phyloP scores from a whole-genome alignment of 2,329 filamentous ascomycete species.

The Pyrenophora seminiperda region DNA sequence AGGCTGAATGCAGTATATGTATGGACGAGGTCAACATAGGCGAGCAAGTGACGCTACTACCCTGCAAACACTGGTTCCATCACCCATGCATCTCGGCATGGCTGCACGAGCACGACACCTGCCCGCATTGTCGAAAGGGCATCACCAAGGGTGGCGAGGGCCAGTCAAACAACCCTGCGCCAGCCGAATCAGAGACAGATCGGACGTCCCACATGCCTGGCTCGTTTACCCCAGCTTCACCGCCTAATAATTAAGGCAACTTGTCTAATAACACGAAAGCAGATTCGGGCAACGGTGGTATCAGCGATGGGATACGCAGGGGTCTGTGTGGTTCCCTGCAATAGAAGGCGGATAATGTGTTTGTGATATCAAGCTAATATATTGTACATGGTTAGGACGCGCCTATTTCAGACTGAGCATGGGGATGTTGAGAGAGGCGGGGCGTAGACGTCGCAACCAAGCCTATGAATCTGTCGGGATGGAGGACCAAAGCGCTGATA shows the following conservation, averaged over 20 bases:
- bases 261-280: constrained; percentile 17
- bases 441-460: neutral
- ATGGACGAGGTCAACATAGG: constrained; percentile 80
- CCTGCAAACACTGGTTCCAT: constrained; percentile 95
- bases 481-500: neutral
- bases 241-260: constrained; percentile 6
- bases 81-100: constrained; percentile 79
- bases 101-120: constrained; percentile 90
- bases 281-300: constrained; percentile 21
- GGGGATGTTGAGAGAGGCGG: constrained; percentile 4
- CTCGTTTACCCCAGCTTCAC: constrained; percentile 27
- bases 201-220: constrained; percentile 36
- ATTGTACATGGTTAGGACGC: constrained; percentile 1
- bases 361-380: constrained; percentile 7
- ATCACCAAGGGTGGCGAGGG: constrained; percentile 49
- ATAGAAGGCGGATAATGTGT: constrained; percentile 11
- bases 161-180: constrained; percentile 18
- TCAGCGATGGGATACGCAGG: constrained; percentile 41
- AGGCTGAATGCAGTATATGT: constrained; percentile 88
- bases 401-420: constrained; percentile 6
- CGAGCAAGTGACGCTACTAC: constrained; percentile 75
- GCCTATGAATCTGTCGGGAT: neutral
- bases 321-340: constrained; percentile 41
- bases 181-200: constrained; percentile 6
- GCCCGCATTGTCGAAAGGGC: constrained; percentile 74